These are phyloP conservation scores for Aspergillus asperescens DNA, from an alignment of 495 filamentous ascomycete species.

Conservation along the genomic window DNA sequence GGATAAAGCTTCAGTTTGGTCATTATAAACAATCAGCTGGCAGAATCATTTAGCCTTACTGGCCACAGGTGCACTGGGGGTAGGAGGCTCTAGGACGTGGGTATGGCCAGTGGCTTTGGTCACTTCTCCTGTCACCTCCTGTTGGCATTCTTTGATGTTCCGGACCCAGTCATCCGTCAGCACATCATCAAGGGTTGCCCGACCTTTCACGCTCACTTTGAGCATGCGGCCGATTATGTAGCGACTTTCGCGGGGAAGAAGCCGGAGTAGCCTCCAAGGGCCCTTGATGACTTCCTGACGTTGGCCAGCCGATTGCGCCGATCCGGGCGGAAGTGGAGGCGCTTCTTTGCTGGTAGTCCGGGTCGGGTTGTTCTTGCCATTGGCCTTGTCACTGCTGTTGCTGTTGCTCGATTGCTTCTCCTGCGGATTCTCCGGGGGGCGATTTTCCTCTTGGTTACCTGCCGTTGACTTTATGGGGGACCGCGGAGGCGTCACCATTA, in stretches of 20 bases:
- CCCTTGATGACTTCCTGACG: slow-evolving; percentile 77
- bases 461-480: slow-evolving; percentile 14
- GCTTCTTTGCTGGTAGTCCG: slow-evolving; percentile 49
- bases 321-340: slow-evolving; percentile 32
- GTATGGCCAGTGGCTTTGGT: slow-evolving; percentile 51
- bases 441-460: slow-evolving; percentile 19
- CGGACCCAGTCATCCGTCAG: slow-evolving; percentile 85
- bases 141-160: slow-evolving; percentile 57
- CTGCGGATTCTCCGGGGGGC: slow-evolving; percentile 22
- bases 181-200: slow-evolving; percentile 80
- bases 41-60: slow-evolving; percentile 37
- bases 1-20: slow-evolving; percentile 6
- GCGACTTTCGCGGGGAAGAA: slow-evolving; percentile 84
- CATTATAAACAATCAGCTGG: slow-evolving; percentile 11
- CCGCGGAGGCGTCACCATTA: slow-evolving; percentile 10
- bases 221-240: slow-evolving; percentile 91
- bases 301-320: slow-evolving; percentile 35
- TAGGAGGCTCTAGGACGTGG: slow-evolving; percentile 59
- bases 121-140: slow-evolving; percentile 54
- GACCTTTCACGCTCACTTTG: slow-evolving; percentile 76
- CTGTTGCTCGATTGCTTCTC: slow-evolving; percentile 18
- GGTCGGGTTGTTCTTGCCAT: slow-evolving; percentile 21
- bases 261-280: slow-evolving; percentile 86
- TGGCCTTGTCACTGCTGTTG: slow-evolving; percentile 24
- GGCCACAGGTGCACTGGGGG: slow-evolving; percentile 36